Evolutionary conservation across 225 moss, liverwort and hornwort genomes (phyloP).

Genomic region (Anthoceros angustus): DNA sequence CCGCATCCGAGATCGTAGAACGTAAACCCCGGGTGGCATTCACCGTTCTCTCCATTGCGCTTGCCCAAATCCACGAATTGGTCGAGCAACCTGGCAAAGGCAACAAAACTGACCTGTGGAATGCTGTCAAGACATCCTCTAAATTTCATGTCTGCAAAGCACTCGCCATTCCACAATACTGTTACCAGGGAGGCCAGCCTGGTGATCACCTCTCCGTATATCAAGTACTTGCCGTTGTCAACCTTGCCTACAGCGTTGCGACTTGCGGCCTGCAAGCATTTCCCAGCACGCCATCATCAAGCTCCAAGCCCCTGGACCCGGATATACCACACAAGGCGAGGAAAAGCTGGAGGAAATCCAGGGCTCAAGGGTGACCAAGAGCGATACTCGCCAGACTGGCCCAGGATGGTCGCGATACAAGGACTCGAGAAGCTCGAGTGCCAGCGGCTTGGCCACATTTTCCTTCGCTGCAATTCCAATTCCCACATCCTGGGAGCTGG

Average conservation of each 20-base stretch:
- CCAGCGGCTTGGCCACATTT: conserved; percentile 26
- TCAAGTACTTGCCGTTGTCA: conserved; percentile 19
- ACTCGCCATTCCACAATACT: too few species aligned
- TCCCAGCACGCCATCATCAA: conserved; percentile 1
- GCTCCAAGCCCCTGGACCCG: too few species aligned
- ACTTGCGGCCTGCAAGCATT: conserved; percentile 31
- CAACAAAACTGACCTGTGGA: conserved; percentile 42
- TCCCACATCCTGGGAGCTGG: conserved; percentile 6
- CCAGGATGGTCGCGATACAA: conserved; percentile 50
- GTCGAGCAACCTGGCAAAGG: conserved; percentile 42
- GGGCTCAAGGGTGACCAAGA: conserved; percentile 10
- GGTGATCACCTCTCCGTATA: conserved; percentile 39
- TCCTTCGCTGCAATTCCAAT: conserved; percentile 10
- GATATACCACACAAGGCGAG: too few species aligned
- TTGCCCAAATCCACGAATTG: conserved; percentile 16
- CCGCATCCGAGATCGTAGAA: conserved; percentile 54
- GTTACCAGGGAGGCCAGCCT: not conserved
- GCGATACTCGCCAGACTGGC: conserved; percentile 62
- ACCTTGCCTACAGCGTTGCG: conserved; percentile 32
- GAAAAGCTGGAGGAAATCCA: too few species aligned
- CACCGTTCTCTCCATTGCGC: conserved; percentile 4
- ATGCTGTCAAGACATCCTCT: not conserved
- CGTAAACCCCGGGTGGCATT: conserved; percentile 15
- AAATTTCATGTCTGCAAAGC: too few species aligned
- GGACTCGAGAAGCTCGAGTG: conserved; percentile 37